Evolutionary conservation across 2,329 filamentous ascomycete species (phyloP), one percentile per base, ranked within the genome.

Genomic region (Colletotrichum simmondsii): DNA sequence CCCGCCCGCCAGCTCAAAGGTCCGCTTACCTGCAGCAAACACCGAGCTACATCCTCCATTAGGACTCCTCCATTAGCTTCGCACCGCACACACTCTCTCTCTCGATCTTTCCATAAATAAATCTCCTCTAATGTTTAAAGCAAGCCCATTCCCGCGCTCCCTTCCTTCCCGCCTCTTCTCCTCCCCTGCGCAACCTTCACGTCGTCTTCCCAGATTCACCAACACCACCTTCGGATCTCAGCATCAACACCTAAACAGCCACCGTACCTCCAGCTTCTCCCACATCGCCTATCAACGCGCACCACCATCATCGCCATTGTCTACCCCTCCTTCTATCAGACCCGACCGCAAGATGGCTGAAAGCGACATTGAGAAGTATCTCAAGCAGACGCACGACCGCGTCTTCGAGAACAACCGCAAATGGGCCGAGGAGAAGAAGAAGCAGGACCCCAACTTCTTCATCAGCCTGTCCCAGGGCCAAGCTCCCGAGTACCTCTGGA

Each of bases 401-500:
- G 88, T 94, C 78, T 94, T 94, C 77, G 89, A 92, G 76, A 89
- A 90, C 86, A 94, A 94, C 85, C 84, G 86, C 75, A 84, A 85
- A 67, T 94, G 92, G 92, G 92, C 91, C 14, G 86, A 86, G 59
- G 82, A 88, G 75, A 91, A 92, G 84, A 83, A 78, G 76, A 80
- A 82, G 75, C 85, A 86, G 73, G 90, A 94, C 82, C 90, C 91
- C 4, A 84, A 87, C 11, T 94, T 91, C 85, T 94, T 94, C 81
- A 81, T 83, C 64, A 89, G 91, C 80, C 87, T 94, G 74, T 83
- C 87, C 24, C 88, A 87, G 10, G 92, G 92, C 58, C 92, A 94
- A 83, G 84, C 83, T 19, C 92, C 92, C 68, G 91, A 94, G 78
- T 94, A 94, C 82, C 88, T 94, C 66, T 98, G 95, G 94, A 94